Evolutionary conservation across 352 stramenopile species (phyloP).

Genomic region (Globisporangium heterothallicum): DNA sequence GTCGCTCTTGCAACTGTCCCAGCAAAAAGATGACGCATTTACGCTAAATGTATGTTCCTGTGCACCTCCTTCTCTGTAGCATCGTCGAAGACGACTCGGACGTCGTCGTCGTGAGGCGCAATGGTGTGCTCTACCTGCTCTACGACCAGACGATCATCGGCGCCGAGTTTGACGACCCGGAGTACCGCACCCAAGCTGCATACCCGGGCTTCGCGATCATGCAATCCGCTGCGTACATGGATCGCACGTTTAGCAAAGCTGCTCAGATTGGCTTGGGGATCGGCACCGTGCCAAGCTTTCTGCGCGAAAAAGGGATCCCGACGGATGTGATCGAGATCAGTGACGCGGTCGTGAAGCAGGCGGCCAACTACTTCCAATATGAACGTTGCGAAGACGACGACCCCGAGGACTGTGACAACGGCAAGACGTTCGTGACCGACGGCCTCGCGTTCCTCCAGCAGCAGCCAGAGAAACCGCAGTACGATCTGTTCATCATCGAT

Average conservation of each 20-base stretch:
- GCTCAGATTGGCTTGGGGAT: slow-evolving; percentile 71
- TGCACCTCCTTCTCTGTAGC: slow-evolving; percentile 1
- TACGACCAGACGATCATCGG: slow-evolving; percentile 78
- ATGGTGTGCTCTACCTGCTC: slow-evolving; percentile 50
- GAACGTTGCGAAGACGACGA: slow-evolving; percentile 45
- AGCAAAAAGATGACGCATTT: neutral
- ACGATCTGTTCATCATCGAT: slow-evolving; percentile 17
- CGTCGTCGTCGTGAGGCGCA: slow-evolving; percentile 51
- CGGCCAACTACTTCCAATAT: slow-evolving; percentile 69
- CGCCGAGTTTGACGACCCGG: slow-evolving; percentile 64
- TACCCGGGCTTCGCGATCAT: slow-evolving; percentile 82
- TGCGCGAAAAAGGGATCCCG: slow-evolving; percentile 48
- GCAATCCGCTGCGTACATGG: slow-evolving; percentile 58
- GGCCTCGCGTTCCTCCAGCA: slow-evolving; percentile 55
- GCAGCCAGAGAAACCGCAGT: slow-evolving; percentile 21
- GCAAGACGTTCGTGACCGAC: slow-evolving; percentile 62
- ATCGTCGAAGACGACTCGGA: slow-evolving; percentile 44
- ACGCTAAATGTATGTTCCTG: neutral
- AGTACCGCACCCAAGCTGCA: slow-evolving; percentile 50
- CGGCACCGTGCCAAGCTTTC: slow-evolving; percentile 60
- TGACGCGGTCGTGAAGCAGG: slow-evolving; percentile 51
- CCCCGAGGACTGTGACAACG: slow-evolving; percentile 29
- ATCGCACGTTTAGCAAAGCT: slow-evolving; percentile 31
- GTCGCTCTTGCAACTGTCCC: neutral
- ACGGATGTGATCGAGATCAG: slow-evolving; percentile 83